phyloP scores from a whole-genome alignment of 83 land plant genomes.

The Picea abies region DNA sequence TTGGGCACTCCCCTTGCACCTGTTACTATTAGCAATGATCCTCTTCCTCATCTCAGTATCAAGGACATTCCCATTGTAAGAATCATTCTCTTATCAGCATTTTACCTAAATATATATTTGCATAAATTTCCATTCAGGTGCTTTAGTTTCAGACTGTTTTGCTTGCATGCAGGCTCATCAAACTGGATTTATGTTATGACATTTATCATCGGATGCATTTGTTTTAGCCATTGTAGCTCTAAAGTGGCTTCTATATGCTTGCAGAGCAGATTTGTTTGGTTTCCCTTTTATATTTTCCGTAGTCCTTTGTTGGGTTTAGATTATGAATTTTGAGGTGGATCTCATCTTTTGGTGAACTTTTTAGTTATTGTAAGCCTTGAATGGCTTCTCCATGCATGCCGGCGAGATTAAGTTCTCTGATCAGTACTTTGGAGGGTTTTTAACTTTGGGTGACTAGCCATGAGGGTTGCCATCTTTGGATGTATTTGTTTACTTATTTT shows the following conservation, averaged over 20 bases:
- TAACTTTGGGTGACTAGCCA: too few relatives aligned
- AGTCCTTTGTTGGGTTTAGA: too few relatives aligned
- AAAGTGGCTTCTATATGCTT: neutral
- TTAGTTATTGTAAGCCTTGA: too few relatives aligned
- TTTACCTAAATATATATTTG: neutral
- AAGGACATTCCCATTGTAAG: slow-evolving; percentile 79
- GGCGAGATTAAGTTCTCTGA: too few relatives aligned
- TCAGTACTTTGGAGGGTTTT: too few relatives aligned
- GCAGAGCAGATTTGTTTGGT: too few relatives aligned
- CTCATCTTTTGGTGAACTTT: too few relatives aligned
- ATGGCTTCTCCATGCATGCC: too few relatives aligned
- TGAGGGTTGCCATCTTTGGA: too few relatives aligned
- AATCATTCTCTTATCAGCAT: neutral
- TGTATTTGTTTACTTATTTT: too few relatives aligned
- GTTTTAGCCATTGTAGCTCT: neutral
- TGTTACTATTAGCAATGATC: slow-evolving; percentile 47
- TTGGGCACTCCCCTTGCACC: slow-evolving; percentile 86
- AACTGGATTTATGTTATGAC: neutral
- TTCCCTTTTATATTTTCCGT: too few relatives aligned
- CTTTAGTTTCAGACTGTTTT: neutral
- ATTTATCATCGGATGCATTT: neutral
- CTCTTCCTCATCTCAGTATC: slow-evolving; percentile 67
- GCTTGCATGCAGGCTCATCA: neutral
- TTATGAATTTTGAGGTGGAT: too few relatives aligned
- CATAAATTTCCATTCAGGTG: neutral